Conservation (phyloP, 2,329 filamentous ascomycete genomes). For the Fusarium guadeloupense region DNA sequence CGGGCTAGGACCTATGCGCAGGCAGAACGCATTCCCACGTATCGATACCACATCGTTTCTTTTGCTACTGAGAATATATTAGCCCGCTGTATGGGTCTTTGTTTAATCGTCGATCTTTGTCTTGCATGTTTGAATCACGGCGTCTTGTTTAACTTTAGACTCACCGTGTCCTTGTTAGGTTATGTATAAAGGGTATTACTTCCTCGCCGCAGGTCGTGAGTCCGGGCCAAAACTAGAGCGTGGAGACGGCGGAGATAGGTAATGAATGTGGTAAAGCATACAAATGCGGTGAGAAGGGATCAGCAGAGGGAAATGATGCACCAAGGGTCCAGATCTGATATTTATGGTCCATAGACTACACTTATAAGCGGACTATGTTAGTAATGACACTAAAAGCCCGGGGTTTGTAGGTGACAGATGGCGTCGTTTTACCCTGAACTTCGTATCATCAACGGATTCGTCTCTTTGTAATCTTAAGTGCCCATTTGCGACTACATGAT, state of each 20-base stretch:
- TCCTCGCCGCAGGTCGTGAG: background rate
- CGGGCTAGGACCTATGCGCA: conserved; percentile 33
- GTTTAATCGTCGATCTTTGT: background rate
- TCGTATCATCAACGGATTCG: too few species aligned
- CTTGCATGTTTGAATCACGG: background rate
- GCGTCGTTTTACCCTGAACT: too few species aligned
- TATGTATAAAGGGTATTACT: background rate
- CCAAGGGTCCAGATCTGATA: too few species aligned
- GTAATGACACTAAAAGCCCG: too few species aligned
- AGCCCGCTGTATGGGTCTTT: conserved; percentile 7
- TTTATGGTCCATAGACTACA: too few species aligned
- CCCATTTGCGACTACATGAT: too few species aligned
- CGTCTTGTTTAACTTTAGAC: background rate
- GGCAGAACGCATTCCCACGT: conserved; percentile 34
- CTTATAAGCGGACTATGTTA: too few species aligned
- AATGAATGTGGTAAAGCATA: too few species aligned
- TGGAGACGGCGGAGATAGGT: background rate
- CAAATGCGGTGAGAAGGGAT: too few species aligned
- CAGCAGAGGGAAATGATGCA: too few species aligned
- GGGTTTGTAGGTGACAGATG: too few species aligned
- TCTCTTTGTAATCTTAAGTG: too few species aligned
- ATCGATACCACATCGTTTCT: conserved; percentile 43
- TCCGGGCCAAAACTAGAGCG: background rate
- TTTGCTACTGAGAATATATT: conserved; percentile 22
- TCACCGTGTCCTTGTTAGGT: background rate